A percentile compares a stretch with the other conserved stretches of the same genome.
These are phyloP conservation scores for Telopea speciosissima DNA, from an alignment of 177 flowering plant species.

Conservation along the genomic window DNA sequence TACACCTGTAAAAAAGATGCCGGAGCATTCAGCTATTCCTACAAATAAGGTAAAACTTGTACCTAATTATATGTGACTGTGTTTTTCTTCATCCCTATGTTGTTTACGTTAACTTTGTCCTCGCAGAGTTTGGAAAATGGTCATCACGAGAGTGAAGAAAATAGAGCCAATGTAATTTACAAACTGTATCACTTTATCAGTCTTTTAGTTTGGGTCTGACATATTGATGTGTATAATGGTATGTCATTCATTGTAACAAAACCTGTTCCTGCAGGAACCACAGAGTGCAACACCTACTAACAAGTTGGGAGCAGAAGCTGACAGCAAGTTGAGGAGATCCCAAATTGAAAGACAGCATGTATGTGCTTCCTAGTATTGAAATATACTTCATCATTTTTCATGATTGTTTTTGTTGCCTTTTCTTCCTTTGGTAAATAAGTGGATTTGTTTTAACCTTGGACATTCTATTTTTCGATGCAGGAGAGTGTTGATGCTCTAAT, in stretches of 20 bases:
- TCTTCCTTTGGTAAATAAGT: not conserved
- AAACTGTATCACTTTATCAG: not conserved
- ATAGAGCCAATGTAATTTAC: constrained; percentile 25
- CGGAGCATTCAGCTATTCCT: constrained; percentile 38
- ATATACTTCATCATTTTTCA: not conserved
- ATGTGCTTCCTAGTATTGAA: constrained; percentile 18
- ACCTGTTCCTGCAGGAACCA: constrained; percentile 40
- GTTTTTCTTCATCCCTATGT: not conserved
- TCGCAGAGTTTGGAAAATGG: constrained; percentile 70
- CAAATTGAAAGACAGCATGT: constrained; percentile 73
- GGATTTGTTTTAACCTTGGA: not conserved
- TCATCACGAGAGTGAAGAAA: constrained; percentile 43
- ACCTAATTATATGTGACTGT: not conserved
- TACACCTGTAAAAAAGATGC: constrained; percentile 42
- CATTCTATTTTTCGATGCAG: constrained; percentile 32
- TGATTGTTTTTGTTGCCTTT: not conserved
- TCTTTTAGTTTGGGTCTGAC: not conserved
- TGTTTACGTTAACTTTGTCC: not conserved
- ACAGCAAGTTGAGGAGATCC: constrained; percentile 58
- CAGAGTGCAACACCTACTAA: constrained; percentile 34
- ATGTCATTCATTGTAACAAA: constrained; percentile 2
- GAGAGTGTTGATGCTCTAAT: constrained; percentile 70
- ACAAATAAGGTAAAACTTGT: constrained; percentile 32
- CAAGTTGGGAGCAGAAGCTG: constrained; percentile 37
- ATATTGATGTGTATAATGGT: constrained; percentile 1